Conservation (phyloP, 768 basidiomycete species). For the Lyophyllum shimeji region DNA sequence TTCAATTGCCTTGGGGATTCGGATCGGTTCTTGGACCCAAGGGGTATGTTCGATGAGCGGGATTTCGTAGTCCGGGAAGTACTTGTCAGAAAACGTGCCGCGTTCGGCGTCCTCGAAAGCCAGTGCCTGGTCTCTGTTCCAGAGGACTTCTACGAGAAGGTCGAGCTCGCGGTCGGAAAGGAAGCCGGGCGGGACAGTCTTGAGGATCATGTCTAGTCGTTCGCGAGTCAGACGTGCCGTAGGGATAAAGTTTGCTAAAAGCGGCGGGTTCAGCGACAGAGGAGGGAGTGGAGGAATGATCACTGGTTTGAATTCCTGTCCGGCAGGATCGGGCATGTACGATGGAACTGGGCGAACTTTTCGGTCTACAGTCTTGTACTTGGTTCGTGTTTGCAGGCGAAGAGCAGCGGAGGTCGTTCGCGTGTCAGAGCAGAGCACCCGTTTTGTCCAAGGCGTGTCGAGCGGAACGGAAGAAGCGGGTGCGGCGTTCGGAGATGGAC, state of each 20-base stretch:
- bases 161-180: constrained; percentile 15
- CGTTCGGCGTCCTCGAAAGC: constrained; percentile 23
- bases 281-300: constrained; percentile 3
- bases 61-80: constrained; percentile 31
- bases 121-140: constrained; percentile 12
- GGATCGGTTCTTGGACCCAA: constrained; percentile 27
- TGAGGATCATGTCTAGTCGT: constrained; percentile 14
- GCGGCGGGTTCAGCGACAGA: constrained; percentile 7
- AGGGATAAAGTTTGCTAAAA: constrained; percentile 4
- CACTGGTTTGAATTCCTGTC: constrained; percentile 18
- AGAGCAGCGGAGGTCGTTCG: background rate
- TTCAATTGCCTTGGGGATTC: constrained; percentile 23
- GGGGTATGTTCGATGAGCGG: too few species aligned
- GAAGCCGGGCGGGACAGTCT: constrained; percentile 1
- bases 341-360: constrained; percentile 24
- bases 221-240: too few species aligned
- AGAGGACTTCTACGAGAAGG: constrained; percentile 17
- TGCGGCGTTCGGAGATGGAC: constrained; percentile 13
- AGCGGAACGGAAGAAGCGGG: background rate
- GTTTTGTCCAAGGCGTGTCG: constrained; percentile 7
- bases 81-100: constrained; percentile 29
- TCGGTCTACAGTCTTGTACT: constrained; percentile 24
- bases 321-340: constrained; percentile 22
- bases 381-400: background rate
- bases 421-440: background rate